A percentile compares a stretch with the other conserved stretches of the same genome.
These are phyloP conservation scores for Zalerion maritima DNA, from an alignment of 495 filamentous ascomycete genomes.

Conservation along the genomic window DNA sequence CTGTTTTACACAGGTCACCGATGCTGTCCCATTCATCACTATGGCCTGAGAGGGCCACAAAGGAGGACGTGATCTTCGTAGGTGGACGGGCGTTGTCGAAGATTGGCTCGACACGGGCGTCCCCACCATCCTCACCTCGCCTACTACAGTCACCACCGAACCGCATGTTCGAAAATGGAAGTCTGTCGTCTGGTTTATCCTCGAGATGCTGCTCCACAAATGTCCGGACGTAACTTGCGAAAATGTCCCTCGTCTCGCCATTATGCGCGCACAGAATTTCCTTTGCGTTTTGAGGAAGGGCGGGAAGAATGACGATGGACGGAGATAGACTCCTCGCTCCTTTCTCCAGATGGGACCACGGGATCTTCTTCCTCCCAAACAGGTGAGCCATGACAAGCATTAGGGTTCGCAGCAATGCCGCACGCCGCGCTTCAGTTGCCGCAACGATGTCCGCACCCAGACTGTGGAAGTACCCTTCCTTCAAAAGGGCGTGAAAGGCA, in stretches of 20 bases:
- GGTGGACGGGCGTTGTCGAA: conserved; percentile 10
- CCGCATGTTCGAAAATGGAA: conserved; percentile 52
- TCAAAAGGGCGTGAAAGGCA: conserved; percentile 58
- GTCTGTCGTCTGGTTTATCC: conserved; percentile 25
- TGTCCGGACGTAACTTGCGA: conserved; percentile 51
- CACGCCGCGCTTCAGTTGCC: conserved; percentile 17
- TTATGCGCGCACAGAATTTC: conserved; percentile 46
- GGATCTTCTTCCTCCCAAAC: conserved; percentile 31
- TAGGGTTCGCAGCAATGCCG: conserved; percentile 30
- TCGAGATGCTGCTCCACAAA: conserved; percentile 49
- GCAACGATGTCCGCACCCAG: conserved; percentile 38
- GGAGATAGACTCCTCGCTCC: conserved; percentile 29
- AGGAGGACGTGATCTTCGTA: conserved; percentile 43
- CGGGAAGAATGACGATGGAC: conserved; percentile 47
- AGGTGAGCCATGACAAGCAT: conserved; percentile 56
- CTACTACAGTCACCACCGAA: conserved; percentile 28
- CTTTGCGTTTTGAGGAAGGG: conserved; percentile 41
- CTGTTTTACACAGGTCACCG: conserved; percentile 44
- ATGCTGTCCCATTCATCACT: conserved; percentile 46
- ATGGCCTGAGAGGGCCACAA: conserved; percentile 56
- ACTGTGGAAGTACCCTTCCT: conserved; percentile 49
- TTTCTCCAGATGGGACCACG: conserved; percentile 20
- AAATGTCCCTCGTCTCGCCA: conserved; percentile 42
- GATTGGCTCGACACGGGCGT: conserved; percentile 3
- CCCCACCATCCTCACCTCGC: conserved; percentile 7